Conservation (phyloP, 164 flowering plant genomes). For the Vitis riparia region DNA sequence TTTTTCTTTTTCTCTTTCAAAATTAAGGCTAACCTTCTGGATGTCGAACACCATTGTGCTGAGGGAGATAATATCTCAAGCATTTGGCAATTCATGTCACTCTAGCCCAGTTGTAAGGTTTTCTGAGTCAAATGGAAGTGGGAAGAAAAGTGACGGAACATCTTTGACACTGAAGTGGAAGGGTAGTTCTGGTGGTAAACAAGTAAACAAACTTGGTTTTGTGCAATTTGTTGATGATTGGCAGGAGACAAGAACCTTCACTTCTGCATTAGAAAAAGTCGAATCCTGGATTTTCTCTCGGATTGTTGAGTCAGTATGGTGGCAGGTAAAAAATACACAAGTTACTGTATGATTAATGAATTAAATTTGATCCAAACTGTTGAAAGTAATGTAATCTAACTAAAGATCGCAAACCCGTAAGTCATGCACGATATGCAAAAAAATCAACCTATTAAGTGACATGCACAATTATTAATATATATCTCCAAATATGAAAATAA, state of each 20-base stretch:
- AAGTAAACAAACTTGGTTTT: slow-evolving; percentile 38
- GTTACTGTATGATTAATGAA: too few relatives aligned
- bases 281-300: slow-evolving; percentile 97
- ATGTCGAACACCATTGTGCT: slow-evolving; percentile 84
- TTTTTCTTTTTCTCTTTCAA: not conserved
- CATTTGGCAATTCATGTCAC: slow-evolving; percentile 72
- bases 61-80: slow-evolving; percentile 79
- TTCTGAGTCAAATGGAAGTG: slow-evolving; percentile 46
- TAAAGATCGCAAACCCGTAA: too few relatives aligned
- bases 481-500: too few relatives aligned
- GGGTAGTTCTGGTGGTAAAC: slow-evolving; percentile 41
- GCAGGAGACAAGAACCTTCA: slow-evolving; percentile 89
- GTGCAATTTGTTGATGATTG: slow-evolving; percentile 69
- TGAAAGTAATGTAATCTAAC: too few relatives aligned
- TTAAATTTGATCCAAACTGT: too few relatives aligned
- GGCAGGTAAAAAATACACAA: slow-evolving; percentile 70
- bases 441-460: too few relatives aligned
- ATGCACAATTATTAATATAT: too few relatives aligned
- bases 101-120: slow-evolving; percentile 34
- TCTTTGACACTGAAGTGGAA: slow-evolving; percentile 48
- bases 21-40: slow-evolving; percentile 89
- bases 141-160: slow-evolving; percentile 41
- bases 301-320: slow-evolving; percentile 96
- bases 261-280: slow-evolving; percentile 75
- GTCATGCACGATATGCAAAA: too few relatives aligned